These are phyloP conservation scores for Gymnopilus junonius DNA, from an alignment of 768 basidiomycete species.

Conservation along the genomic window DNA sequence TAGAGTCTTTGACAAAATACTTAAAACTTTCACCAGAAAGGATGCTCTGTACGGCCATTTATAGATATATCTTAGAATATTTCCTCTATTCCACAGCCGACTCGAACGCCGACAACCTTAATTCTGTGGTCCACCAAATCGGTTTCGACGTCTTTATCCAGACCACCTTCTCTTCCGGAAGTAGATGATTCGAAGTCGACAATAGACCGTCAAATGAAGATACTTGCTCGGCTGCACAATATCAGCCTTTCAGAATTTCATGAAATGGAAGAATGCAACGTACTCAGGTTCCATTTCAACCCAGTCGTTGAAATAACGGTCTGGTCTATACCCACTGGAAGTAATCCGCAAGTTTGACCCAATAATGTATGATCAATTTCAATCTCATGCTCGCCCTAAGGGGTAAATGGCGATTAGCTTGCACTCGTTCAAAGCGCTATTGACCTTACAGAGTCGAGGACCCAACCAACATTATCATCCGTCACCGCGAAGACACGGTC, in stretches of 20 bases:
- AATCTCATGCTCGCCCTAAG: conserved; percentile 84
- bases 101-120: conserved; percentile 37
- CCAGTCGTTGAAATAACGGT: conserved; percentile 84
- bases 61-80: background rate
- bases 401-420: background rate
- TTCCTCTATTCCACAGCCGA: background rate
- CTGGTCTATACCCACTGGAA: conserved; percentile 84
- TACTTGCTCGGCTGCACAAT: conserved; percentile 49
- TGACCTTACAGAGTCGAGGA: conserved; percentile 69
- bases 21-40: no score
- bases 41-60: no score
- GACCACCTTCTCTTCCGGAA: conserved; percentile 66
- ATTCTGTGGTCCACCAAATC: conserved; percentile 90
- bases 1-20: no score
- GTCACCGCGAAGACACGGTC: conserved; percentile 75
- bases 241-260: background rate
- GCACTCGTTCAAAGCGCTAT: background rate
- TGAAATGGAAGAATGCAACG: conserved; percentile 24
- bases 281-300: conserved; percentile 88
- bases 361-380: conserved; percentile 71
- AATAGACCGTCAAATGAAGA: conserved; percentile 87
- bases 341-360: conserved; percentile 92
- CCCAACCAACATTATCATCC: conserved; percentile 93
- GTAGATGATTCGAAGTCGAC: conserved; percentile 93
- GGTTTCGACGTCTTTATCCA: conserved; percentile 79